These are phyloP conservation scores for Ochromonadaceae sp. DNA, from an alignment of 352 stramenopile genomes.

Conservation along the genomic window DNA sequence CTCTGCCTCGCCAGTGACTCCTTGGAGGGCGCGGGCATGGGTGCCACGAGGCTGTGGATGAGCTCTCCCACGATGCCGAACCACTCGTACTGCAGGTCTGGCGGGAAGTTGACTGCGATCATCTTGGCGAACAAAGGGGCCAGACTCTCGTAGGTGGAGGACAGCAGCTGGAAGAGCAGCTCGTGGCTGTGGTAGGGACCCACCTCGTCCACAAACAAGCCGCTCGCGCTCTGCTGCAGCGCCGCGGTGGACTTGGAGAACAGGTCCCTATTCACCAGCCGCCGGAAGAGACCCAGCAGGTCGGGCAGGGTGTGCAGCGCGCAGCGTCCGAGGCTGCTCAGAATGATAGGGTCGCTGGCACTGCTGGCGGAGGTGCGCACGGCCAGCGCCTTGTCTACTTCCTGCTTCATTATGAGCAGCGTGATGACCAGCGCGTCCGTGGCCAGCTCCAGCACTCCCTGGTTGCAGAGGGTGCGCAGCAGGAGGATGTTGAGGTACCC, in stretches of 20 bases:
- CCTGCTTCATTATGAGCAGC: not conserved
- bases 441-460: not conserved
- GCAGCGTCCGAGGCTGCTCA: too few species aligned
- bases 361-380: not conserved
- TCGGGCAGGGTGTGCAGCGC: not conserved
- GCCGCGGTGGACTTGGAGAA: not conserved
- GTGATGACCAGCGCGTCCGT: not conserved
- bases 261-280: not conserved
- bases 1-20: too few species aligned
- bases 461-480: not conserved
- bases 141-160: too few species aligned
- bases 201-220: not conserved
- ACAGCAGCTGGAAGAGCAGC: not conserved
- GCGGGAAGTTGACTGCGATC: too few species aligned
- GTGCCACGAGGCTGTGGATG: too few species aligned
- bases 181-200: not conserved
- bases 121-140: too few species aligned
- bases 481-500: not conserved
- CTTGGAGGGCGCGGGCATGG: too few species aligned
- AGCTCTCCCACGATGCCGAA: too few species aligned
- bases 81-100: too few species aligned
- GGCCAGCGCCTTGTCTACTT: not conserved
- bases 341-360: too few species aligned
- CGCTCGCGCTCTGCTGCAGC: not conserved
- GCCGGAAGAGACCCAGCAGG: not conserved